phyloP scores from a whole-genome alignment of 78 protist genomes.

The Speleostelium caveatum region DNA sequence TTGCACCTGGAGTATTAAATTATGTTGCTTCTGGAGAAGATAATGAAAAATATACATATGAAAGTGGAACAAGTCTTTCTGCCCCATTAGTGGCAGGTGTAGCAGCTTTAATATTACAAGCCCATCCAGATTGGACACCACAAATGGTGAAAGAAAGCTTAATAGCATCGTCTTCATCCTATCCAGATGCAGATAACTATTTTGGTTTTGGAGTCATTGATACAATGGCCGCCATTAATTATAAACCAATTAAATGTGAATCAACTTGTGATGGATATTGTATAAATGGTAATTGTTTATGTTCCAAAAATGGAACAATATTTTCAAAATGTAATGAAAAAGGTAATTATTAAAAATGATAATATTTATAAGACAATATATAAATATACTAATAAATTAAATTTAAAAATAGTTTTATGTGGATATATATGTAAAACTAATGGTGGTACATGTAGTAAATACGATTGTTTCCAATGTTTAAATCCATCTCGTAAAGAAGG shows the following conservation, averaged over 20 bases:
- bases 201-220: slow-evolving; percentile 55
- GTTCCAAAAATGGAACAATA: slow-evolving; percentile 2
- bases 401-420: slow-evolving; percentile 5
- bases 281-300: neutral
- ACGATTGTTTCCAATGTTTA: slow-evolving; percentile 46
- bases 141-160: slow-evolving; percentile 32
- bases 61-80: slow-evolving; percentile 67
- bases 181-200: slow-evolving; percentile 1
- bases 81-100: slow-evolving; percentile 71
- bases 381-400: neutral
- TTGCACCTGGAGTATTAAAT: slow-evolving; percentile 12
- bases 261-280: neutral
- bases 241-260: neutral
- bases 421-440: slow-evolving; percentile 33
- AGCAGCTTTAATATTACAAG: slow-evolving; percentile 32
- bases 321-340: neutral
- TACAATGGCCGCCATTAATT: slow-evolving; percentile 24
- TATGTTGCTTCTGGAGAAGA: neutral
- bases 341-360: too few relatives aligned
- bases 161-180: neutral
- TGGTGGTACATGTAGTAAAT: slow-evolving; percentile 48
- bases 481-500: neutral
- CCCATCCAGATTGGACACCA: slow-evolving; percentile 55
- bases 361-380: neutral
- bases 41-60: neutral